Base-by-base conservation (phyloP, 129 eudicot species). In the Flaveria trinervia region DNA sequence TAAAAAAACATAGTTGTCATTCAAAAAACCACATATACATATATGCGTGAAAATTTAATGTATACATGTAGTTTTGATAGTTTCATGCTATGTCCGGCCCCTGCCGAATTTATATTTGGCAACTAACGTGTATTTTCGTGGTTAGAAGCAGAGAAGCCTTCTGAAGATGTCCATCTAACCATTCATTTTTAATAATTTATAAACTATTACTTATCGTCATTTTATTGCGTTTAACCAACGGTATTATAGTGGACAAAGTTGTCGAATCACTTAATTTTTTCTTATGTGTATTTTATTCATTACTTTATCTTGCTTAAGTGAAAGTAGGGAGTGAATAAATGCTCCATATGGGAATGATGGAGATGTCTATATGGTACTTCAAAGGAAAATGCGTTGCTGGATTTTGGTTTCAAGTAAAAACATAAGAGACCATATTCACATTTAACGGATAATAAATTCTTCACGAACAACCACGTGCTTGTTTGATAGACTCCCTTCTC, bases 321-420 rank as follows among this genome's bases (percentile, higher is more conserved):
- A 3, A 11, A 20, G 15, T 1, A 20, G 1, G 64, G 64, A 56
- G 39, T 59, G 11, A 9, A 11, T 59, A 25, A 23, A 55, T 55
- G 26, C 61, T 55, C 7, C 61, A 55, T 18, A n/a, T 52, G 7
- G 28, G 65, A 59, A 25, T 59, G 65, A 59, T 59, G 66, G 66
- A 59, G 66, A 59, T 59, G 39, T 23, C 39, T 59, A 25, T 23
- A 59, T 26, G 15, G 66, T 59, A 59, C 66, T 11, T 11, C 9
- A 23, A 59, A 59, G 66, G 66, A 59, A 33, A 23, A 59, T 23
- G 26, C 26, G 25, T n/a, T 59, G 26, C 66, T 22, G 26, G 66
- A 25, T 59, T 25, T 59, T 59, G 66, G 66, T 59, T 59, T 59
- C 66, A 59, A 23, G 66, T 59, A 59, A 59, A 23, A 23, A 59